Conservation (phyloP, 768 basidiomycete species). For the Clavaria fumosa region DNA sequence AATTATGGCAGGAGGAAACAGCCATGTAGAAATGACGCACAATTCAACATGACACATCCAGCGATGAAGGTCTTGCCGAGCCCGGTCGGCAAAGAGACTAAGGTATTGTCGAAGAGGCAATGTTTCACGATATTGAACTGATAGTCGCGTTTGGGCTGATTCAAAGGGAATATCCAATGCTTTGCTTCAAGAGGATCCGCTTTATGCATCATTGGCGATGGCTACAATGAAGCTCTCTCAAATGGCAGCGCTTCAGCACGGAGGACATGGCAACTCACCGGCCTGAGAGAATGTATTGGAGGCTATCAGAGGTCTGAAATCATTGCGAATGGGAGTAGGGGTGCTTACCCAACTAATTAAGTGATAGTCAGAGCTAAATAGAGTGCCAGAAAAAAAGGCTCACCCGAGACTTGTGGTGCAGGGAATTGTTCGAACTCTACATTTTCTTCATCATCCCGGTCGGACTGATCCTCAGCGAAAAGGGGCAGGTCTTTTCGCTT, state of each 20-base stretch:
- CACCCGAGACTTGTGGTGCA: constrained; percentile 57
- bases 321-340: background rate
- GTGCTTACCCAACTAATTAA: constrained; percentile 45
- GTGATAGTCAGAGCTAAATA: too few relatives aligned
- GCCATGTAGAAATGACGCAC: constrained; percentile 23
- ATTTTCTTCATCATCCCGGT: constrained; percentile 40
- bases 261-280: too few relatives aligned
- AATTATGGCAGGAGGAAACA: too few relatives aligned
- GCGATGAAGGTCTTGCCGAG: constrained; percentile 98
- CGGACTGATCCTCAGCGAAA: constrained; percentile 34
- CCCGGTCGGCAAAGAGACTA: constrained; percentile 91
- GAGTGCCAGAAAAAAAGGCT: constrained; percentile 23
- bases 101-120: constrained; percentile 81
- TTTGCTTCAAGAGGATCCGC: constrained; percentile 65
- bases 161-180: constrained; percentile 87
- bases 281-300: constrained; percentile 7
- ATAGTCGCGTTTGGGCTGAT: constrained; percentile 78
- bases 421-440: constrained; percentile 77
- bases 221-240: too few relatives aligned
- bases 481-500: constrained; percentile 33
- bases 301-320: background rate
- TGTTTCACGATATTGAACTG: constrained; percentile 85
- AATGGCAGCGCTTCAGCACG: too few relatives aligned
- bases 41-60: constrained; percentile 91
- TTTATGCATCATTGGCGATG: constrained; percentile 60